Base-by-base conservation (phyloP, 2,329 filamentous ascomycete genomes). In the Atkinsonella texensis region DNA sequence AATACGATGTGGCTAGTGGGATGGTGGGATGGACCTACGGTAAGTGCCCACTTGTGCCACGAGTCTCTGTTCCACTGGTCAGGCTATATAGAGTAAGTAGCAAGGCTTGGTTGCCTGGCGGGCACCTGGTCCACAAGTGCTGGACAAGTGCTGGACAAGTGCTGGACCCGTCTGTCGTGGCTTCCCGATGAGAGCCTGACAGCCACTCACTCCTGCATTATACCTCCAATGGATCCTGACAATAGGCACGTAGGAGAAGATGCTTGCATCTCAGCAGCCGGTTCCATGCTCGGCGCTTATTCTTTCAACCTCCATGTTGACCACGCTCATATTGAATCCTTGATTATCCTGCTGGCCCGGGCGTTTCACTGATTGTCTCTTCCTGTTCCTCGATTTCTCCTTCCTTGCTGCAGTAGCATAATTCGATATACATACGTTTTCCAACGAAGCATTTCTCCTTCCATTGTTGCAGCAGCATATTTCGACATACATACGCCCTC, bases 181-280 rank as follows among this genome's bases (percentile, higher is more conserved):
- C 46, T 51, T 49, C 48, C 48, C 48, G n/a, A 39, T 20, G 23
- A 39, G 38, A 41, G 43, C 49, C 33, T 39, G 50, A 28, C 28
- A 41, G 48, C 44, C 43, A 50, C 48, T 56, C 52, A 28, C 49
- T 56, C 54, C 51, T 57, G 56, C 55, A 49, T 54, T 54, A 53
- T 54, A 43, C 49, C 51, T 43, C 47, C 17, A 23, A 23, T 4
- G 20, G 20, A 47, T 15, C 39, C 13, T 42, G 23, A 43, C 20
- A 23, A 8, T 42, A 35, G 38, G 18, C 18, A 12, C 20, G 42
- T 18, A 20, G 31, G 40, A 32, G 15, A 7, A 7, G 13, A 31
- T 45, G 13, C 6, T 45, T 17, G 20, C 11, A 17, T 35, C 6
- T 7, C 15, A 9, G 7, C 17, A 6, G 18, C 12, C 18, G 18